Evolutionary conservation across 2,329 filamentous ascomycete genomes (phyloP), one percentile per base, ranked within the genome.

Genomic region (Elsinoe perseae): DNA sequence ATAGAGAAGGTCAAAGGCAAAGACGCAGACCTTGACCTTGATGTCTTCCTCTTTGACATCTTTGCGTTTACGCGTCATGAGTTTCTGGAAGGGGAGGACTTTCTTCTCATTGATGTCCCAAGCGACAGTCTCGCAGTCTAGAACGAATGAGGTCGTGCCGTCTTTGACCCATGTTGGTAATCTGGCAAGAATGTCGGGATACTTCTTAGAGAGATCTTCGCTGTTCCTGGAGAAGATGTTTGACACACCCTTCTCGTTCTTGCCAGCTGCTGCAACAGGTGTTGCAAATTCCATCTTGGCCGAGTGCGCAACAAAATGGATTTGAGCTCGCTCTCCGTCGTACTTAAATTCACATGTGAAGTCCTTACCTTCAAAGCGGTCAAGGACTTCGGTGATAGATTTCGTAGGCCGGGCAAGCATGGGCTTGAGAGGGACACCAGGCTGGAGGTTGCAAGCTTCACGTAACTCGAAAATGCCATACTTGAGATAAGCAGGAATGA

Each of bases 321-420:
- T 97, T 69, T 98, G 93, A n/a, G 93, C 93, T 68, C 93, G 81
- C 72, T 98, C 93, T 50, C 93, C 93, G 65, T 98, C 93, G 67
- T 98, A 98, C 71, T 98, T 98, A 78, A 95, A 98, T 70, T 98
- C 93, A 73, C 93, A 98, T 1, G 93, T 97, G 66, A 98, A 98
- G 23, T 86, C 87, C 68, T 95, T 93, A 61, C 87, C 84, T 68
- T 97, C 93, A 62, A 98, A 98, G 4, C 93, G 87, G 71, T 98
- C 92, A 9, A 98, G 79, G 0, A 98, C 93, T 72, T 98, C 93
- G 0, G 91, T 95, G 64, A 98, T 96, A 4, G 93, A 91, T 70
- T 98, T 98, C 8, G 93, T 98, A 2, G 93, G 93, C 66, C 97
- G 97, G 18, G 93, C 93, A 75, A 98, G 79, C 93, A 98, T 98